Conservation (phyloP, 1,139 yeast species). For the Suhomyces yuchorum region DNA sequence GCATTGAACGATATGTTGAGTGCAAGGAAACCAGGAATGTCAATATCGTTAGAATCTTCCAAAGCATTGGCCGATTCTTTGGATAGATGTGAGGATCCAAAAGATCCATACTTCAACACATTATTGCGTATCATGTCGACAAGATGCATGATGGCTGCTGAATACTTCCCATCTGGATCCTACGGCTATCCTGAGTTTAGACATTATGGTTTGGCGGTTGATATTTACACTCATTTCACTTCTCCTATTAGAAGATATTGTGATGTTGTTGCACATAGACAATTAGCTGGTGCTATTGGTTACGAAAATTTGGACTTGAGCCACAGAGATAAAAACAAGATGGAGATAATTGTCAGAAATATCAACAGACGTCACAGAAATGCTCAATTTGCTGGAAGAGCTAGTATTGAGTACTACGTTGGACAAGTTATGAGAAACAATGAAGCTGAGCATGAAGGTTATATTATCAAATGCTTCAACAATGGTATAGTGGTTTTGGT, state of each 20-base stretch:
- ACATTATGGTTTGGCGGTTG: constrained; percentile 97
- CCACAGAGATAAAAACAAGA: constrained; percentile 85
- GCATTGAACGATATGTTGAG: constrained; percentile 83
- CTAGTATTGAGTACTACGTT: constrained; percentile 95
- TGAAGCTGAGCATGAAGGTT: constrained; percentile 80
- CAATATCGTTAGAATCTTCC: constrained; percentile 80
- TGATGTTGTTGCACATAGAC: constrained; percentile 96
- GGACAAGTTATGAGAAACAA: constrained; percentile 94
- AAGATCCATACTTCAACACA: constrained; percentile 91
- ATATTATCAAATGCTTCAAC: constrained; percentile 86
- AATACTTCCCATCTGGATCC: constrained; percentile 93
- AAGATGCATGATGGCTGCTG: constrained; percentile 99
- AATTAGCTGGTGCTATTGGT: constrained; percentile 94
- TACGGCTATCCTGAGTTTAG: constrained; percentile 90
- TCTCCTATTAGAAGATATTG: constrained; percentile 98
- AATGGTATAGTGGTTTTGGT: constrained; percentile 95
- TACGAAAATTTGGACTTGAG: constrained; percentile 81
- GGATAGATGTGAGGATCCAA: constrained; percentile 79
- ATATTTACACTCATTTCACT: constrained; percentile 96
- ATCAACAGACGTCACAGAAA: constrained; percentile 94
- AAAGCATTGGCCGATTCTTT: constrained; percentile 92
- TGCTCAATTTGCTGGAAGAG: constrained; percentile 98
- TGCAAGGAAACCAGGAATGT: constrained; percentile 73
- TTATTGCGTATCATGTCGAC: constrained; percentile 96
- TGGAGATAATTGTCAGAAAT: constrained; percentile 87